Evolutionary conservation across 371 early-diverging fungal genomes (phyloP).

Genomic region (Mucor mucedo): DNA sequence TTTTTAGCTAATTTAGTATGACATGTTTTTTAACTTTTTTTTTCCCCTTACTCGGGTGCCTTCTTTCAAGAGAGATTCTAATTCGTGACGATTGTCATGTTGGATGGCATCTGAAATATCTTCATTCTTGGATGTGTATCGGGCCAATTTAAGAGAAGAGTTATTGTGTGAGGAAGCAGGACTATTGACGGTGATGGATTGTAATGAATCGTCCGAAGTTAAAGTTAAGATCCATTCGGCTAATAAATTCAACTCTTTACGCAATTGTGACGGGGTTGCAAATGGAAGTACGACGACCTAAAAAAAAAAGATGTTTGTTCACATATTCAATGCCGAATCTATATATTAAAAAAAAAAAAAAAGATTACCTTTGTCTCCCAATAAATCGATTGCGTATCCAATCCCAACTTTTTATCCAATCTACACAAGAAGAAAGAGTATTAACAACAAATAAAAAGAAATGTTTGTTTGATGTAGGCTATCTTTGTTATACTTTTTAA

Average conservation of each 20-base stretch:
- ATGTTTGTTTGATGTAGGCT: conserved; percentile 2
- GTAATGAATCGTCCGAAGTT: neutral
- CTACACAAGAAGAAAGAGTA: conserved; percentile 34
- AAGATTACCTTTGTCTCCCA: conserved; percentile 56
- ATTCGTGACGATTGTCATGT: conserved; percentile 16
- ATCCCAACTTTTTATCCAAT: conserved; percentile 64
- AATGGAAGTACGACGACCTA: conserved; percentile 49
- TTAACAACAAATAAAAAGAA: conserved; percentile 1
- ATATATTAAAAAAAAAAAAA: too few relatives aligned
- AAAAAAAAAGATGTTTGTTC: neutral
- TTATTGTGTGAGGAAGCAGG: neutral
- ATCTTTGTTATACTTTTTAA: conserved; percentile 66
- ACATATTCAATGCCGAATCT: neutral
- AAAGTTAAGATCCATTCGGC: conserved; percentile 30
- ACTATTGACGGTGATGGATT: neutral
- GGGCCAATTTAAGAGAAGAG: conserved; percentile 21
- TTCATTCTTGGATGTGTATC: conserved; percentile 26
- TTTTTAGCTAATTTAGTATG: too few relatives aligned
- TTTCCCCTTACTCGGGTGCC: conserved; percentile 19
- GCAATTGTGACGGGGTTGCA: conserved; percentile 33
- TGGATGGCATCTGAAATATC: conserved; percentile 30
- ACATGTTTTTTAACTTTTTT: too few relatives aligned
- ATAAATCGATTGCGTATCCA: conserved; percentile 53
- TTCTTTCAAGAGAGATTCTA: conserved; percentile 20
- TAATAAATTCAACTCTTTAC: conserved; percentile 37